A percentile compares a stretch with the other conserved stretches of the same genome.
phyloP scores from a whole-genome alignment of 2,329 filamentous ascomycete genomes.

The Thermoascus crustaceus region DNA sequence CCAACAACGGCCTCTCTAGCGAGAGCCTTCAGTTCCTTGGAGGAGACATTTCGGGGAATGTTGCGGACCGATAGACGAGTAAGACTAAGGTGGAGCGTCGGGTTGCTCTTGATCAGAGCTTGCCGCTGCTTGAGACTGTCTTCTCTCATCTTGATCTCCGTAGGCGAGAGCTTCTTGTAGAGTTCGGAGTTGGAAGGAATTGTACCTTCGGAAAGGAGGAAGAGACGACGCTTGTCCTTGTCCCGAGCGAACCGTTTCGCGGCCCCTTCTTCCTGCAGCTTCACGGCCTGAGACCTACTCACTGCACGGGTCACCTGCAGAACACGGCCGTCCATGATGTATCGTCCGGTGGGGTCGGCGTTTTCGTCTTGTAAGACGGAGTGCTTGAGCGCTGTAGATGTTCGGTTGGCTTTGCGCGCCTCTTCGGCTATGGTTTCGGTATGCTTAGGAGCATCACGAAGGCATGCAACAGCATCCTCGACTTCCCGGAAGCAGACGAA shows the following conservation, averaged over 20 bases:
- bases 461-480: slow-evolving; percentile 66
- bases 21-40: slow-evolving; percentile 83
- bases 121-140: slow-evolving; percentile 80
- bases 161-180: slow-evolving; percentile 64
- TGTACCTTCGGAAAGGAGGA: slow-evolving; percentile 77
- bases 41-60: slow-evolving; percentile 70
- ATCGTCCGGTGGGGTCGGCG: slow-evolving; percentile 70
- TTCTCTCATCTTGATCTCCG: slow-evolving; percentile 81
- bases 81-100: slow-evolving; percentile 76
- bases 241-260: slow-evolving; percentile 58
- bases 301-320: slow-evolving; percentile 80
- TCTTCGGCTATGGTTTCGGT: slow-evolving; percentile 35
- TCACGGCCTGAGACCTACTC: slow-evolving; percentile 68
- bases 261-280: slow-evolving; percentile 62
- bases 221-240: slow-evolving; percentile 84
- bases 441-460: slow-evolving; percentile 62
- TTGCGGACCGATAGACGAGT: slow-evolving; percentile 89
- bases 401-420: slow-evolving; percentile 29
- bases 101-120: slow-evolving; percentile 83
- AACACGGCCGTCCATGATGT: slow-evolving; percentile 84
- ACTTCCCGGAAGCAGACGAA: slow-evolving; percentile 86
- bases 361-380: slow-evolving; percentile 84
- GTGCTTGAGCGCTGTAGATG: slow-evolving; percentile 50
- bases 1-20: slow-evolving; percentile 89
- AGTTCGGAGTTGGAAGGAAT: slow-evolving; percentile 70